Evolutionary conservation across 768 basidiomycete genomes (phyloP).

Genomic region (Hygrocybe punicea): DNA sequence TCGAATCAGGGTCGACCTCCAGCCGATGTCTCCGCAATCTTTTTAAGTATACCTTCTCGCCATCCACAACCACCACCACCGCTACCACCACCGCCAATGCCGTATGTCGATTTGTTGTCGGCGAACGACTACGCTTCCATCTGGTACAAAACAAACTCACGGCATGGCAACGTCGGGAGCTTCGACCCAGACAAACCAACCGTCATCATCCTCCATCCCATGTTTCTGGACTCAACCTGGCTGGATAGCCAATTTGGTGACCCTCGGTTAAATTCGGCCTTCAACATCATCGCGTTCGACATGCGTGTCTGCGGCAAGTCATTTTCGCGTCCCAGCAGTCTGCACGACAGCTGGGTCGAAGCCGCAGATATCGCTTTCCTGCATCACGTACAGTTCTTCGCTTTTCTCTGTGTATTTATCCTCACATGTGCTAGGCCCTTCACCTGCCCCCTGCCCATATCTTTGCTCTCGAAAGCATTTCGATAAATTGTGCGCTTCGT

Average conservation of each 20-base stretch:
- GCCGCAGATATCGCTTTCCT: slow-evolving; percentile 73
- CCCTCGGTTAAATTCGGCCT: slow-evolving; percentile 52
- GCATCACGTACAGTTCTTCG: slow-evolving; percentile 48
- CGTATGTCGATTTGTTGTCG: slow-evolving; percentile 63
- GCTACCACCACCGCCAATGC: slow-evolving; percentile 42
- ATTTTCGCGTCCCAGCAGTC: slow-evolving; percentile 46
- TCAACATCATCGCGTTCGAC: slow-evolving; percentile 76
- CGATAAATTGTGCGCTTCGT: slow-evolving; percentile 56
- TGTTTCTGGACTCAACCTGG: slow-evolving; percentile 69
- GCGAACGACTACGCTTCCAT: slow-evolving; percentile 66
- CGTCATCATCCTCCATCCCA: slow-evolving; percentile 63
- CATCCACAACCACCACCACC: not conserved
- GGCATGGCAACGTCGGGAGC: slow-evolving; percentile 55
- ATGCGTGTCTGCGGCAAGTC: slow-evolving; percentile 63
- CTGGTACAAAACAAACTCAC: slow-evolving; percentile 67
- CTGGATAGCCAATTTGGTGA: slow-evolving; percentile 64
- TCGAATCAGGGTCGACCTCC: no score
- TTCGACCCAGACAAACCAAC: slow-evolving; percentile 67
- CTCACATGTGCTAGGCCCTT: slow-evolving; percentile 43
- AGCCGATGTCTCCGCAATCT: no score
- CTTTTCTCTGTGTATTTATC: not conserved
- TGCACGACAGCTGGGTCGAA: slow-evolving; percentile 73
- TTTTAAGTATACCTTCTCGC: no score
- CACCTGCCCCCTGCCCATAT: slow-evolving; percentile 67
- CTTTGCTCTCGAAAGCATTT: slow-evolving; percentile 61